These are phyloP conservation scores for Raffaelea deltoideospora DNA, from an alignment of 2,329 filamentous ascomycete species.

Conservation along the genomic window DNA sequence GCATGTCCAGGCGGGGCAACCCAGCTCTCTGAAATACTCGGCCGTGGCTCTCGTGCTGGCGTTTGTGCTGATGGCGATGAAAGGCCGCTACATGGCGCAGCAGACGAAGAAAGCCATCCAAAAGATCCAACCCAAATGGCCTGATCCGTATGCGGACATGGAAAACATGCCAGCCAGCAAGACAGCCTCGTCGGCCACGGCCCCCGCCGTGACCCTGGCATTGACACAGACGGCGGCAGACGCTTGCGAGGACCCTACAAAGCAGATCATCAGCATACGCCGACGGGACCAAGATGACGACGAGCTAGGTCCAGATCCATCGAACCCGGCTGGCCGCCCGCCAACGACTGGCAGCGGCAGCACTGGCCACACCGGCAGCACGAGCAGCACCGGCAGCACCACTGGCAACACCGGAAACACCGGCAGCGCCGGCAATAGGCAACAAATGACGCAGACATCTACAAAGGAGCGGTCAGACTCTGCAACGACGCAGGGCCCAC, in stretches of 20 bases:
- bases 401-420: too few species aligned
- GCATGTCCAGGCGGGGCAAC: background rate
- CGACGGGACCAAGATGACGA: background rate
- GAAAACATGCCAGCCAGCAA: background rate
- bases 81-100: slow-evolving; percentile 3
- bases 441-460: too few species aligned
- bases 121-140: slow-evolving; percentile 2
- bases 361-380: background rate
- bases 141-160: slow-evolving; percentile 1
- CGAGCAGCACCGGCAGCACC: background rate
- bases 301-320: background rate
- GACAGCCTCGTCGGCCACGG: background rate
- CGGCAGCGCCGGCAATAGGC: too few species aligned
- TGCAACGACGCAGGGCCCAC: too few species aligned
- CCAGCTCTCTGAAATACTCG: background rate
- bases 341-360: background rate
- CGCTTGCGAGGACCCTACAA: background rate
- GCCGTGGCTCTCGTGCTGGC: slow-evolving; percentile 2
- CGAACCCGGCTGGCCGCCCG: background rate
- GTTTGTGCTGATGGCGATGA: slow-evolving; percentile 1
- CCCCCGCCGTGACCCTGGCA: background rate
- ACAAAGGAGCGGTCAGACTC: too few species aligned
- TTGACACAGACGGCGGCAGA: background rate
- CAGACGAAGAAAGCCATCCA: slow-evolving; percentile 1
- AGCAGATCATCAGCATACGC: background rate